A percentile compares a stretch with the other conserved stretches of the same genome.
Evolutionary conservation across 2,329 filamentous ascomycete genomes (phyloP).

Genomic region (Calonectria leucothoes): DNA sequence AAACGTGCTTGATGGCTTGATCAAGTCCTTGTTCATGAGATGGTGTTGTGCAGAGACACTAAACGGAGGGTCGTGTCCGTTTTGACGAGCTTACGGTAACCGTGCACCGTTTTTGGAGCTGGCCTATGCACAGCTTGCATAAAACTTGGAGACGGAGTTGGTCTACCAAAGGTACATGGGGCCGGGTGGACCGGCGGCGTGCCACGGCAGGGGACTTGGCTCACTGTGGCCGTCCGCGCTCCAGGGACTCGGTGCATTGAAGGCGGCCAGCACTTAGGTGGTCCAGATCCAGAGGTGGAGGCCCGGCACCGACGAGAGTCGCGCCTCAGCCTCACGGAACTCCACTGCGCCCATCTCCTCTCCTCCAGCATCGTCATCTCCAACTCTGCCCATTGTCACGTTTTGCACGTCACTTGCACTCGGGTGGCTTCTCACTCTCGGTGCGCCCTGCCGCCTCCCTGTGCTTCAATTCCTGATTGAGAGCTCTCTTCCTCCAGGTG

Average conservation of each 20-base stretch:
- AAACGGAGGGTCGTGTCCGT: background rate
- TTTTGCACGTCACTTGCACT: background rate
- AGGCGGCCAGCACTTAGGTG: background rate
- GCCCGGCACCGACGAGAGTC: background rate
- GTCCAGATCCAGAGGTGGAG: conserved; percentile 2
- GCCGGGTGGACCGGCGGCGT: background rate
- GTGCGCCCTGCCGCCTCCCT: background rate
- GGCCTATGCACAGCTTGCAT: conserved; percentile 2
- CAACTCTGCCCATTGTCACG: background rate
- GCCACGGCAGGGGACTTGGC: background rate
- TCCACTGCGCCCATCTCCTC: background rate
- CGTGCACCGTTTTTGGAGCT: background rate
- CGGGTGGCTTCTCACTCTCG: background rate
- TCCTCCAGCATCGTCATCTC: conserved; percentile 8
- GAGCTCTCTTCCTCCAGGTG: too few species aligned
- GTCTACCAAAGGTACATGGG: conserved; percentile 6
- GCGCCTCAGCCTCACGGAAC: conserved; percentile 16
- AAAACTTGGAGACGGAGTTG: background rate
- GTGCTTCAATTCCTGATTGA: background rate
- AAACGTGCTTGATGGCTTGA: background rate
- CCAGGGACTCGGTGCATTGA: background rate
- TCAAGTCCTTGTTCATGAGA: background rate
- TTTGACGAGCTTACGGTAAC: background rate
- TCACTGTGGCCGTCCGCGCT: background rate
- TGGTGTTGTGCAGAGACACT: background rate